Base-by-base conservation (phyloP, 2,329 filamentous ascomycete species). In the Ophiostoma ips region DNA sequence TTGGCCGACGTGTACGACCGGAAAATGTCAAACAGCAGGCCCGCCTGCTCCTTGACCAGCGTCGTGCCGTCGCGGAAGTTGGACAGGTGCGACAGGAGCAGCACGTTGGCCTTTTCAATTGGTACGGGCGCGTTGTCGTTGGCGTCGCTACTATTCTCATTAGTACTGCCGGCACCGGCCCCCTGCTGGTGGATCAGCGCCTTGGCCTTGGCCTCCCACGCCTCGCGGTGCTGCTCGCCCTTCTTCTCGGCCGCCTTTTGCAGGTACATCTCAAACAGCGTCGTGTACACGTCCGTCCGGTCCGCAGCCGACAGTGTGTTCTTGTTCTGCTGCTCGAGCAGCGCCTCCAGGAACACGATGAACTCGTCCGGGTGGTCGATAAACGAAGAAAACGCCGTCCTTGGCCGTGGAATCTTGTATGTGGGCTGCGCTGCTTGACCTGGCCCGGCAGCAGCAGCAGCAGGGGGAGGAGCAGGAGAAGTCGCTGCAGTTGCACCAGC, bases 181-280 rank as follows among this genome's bases (percentile, higher is more conserved):
- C 40, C 47, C 18, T 49, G 34, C 21, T 49, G 36, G 11, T 33
- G 49, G 50, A 98, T 89, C 21, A 96, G 75, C 54, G 79, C 81
- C 68, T 92, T 95, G 0, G 92, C 92, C 63, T 94, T 95, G 40
- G 73, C 74, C 61, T 95, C 87, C 90, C 92, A 98, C 55, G 83
- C 77, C 58, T 84, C 77, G 55, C 83, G 81, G 55, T 88, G 66
- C 62, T 64, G 65, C 44, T 72, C 70, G 10, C 81, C 81, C 59
- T 81, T 85, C 60, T 83, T 83, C 52, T 82, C 78, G 52, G 81
- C 84, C 19, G 90, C 85, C 58, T 88, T 92, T 64, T 94, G 85
- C 9, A 98, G 71, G 61, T 96, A 98, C 84, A 98, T 96, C 64
- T 98, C 94, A 61, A 98, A 96, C 13, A 98, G 66, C 0, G 94